phyloP scores from a whole-genome alignment of 371 early-diverging fungal genomes.

The Haplosporangium sp. region DNA sequence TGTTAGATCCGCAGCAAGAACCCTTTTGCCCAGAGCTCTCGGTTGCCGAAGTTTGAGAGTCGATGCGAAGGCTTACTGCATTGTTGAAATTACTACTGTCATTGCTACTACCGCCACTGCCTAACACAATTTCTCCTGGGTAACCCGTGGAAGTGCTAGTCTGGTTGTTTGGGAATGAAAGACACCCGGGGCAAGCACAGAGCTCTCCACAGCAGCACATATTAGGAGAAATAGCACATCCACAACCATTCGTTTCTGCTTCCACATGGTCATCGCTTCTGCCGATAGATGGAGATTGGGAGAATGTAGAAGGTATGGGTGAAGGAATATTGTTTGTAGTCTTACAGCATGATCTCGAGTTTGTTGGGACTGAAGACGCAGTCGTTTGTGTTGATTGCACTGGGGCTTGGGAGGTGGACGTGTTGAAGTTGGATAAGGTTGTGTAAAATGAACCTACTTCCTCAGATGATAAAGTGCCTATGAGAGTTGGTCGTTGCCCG shows the following conservation, averaged over 20 bases:
- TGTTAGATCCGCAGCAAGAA: conserved; percentile 34
- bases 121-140: not conserved
- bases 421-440: not conserved
- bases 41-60: not conserved
- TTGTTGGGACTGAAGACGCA: conserved; percentile 2
- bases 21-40: conserved; percentile 15
- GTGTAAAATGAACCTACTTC: conserved; percentile 10
- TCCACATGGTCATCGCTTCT: not conserved
- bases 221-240: conserved; percentile 44
- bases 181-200: conserved; percentile 56
- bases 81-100: not conserved
- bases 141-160: not conserved
- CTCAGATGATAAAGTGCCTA: conserved; percentile 12
- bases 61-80: not conserved
- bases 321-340: conserved; percentile 4
- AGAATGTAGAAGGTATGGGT: not conserved
- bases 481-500: not conserved
- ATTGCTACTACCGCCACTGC: not conserved
- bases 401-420: conserved; percentile 10
- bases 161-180: conserved; percentile 53
- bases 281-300: conserved; percentile 5
- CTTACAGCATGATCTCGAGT: conserved; percentile 23
- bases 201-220: conserved; percentile 56
- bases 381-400: not conserved
- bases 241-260: conserved; percentile 24